Base-by-base conservation (phyloP, 164 flowering plant species). In the Chimonanthus salicifolius region DNA sequence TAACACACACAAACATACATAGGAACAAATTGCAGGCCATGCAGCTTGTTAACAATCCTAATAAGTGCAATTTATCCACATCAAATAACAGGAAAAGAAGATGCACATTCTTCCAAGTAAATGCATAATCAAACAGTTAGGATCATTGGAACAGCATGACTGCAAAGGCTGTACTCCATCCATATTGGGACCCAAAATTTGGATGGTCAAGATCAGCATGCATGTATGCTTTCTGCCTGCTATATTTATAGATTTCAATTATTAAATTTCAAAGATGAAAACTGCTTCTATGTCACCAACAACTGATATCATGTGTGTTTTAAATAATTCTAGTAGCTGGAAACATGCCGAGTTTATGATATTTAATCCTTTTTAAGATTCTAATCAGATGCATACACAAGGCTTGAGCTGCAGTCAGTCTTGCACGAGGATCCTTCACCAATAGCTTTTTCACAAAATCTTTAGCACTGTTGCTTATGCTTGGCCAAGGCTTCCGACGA, bases 361-460 rank as follows among this genome's bases (percentile, higher is more conserved):
- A 66, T 66, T 66, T 9, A 11, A 44, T 33, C 45, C 68, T 21
- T 48, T 49, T n/a, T 7, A 67, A 18, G 49, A 51, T 7, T 62
- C 47, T 46, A 62, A 62, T 58, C 2, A 69, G 69, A 81, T 70
- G 80, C 95, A 76, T 92, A 96, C 97, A 96, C 68, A 96, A 78
- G 78, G 99, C 98, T 84, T 94, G 99, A 77, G 99, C 92, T 71
- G 99, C 99, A 75, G 99, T 96, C 66, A 92, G 86, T 81, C 99
- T 85, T 70, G 91, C 92, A 72, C 90, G 89, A 58, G 98, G 97
- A 82, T 96, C 97, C 81, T 96, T 96, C 75, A 92, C 94, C 66
- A 96, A 77, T 72, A 96, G 76, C 82, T 96, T 96, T 82, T 84
- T 92, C 18, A 96, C 88, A 83, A 96, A 96, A 85, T 96, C 99